Evolutionary conservation across 805 yeast genomes (phyloP), one percentile per base, ranked within the genome.

Genomic region (Candida adriatica): DNA sequence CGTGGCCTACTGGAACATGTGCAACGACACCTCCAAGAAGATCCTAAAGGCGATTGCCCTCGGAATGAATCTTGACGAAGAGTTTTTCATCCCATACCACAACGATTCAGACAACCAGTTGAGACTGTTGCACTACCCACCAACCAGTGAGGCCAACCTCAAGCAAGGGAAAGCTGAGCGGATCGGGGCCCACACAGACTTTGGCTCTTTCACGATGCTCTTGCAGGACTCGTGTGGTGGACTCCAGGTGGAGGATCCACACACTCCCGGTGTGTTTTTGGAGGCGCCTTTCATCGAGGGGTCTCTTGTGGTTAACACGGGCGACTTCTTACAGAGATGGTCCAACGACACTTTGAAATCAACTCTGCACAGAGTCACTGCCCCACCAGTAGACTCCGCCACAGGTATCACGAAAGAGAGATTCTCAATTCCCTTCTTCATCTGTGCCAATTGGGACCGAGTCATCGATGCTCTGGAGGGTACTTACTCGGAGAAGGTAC

Each of bases 391-490:
- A 18, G 39, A 41, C 16, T 32, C 46, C 5, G 20, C 19, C 3
- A 39, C 41, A 13, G 49, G 48, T 2, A 31, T 43, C 9, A 21
- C 45, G 8, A 45, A 33, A 27, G 50, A 26, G 5, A 40, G 57
- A 21, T 53, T 41, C 33, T 53, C 57, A 6, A 46, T 51, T 13
- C 55, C 58, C 8, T 53, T 40, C 32, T 52, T 52, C 18, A 33
- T 49, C 19, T 31, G 42, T 23, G 56, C 54, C 5, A 42, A 52
- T 27, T 30, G 34, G 29, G 53, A 50, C 16, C 34, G 15, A 16
- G 30, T 37, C 3, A 41, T 51, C 29, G 52, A 49, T 22, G 43
- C 40, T 17, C 18, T 48, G n/a, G 54, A 50, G 16, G 52, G 52
- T 2, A 49, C 52, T 2, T 48, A 27, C 30, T 39, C 46, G 4